phyloP scores from a whole-genome alignment of 805 yeast species.

The Metschnikowia baotianmanensis region DNA sequence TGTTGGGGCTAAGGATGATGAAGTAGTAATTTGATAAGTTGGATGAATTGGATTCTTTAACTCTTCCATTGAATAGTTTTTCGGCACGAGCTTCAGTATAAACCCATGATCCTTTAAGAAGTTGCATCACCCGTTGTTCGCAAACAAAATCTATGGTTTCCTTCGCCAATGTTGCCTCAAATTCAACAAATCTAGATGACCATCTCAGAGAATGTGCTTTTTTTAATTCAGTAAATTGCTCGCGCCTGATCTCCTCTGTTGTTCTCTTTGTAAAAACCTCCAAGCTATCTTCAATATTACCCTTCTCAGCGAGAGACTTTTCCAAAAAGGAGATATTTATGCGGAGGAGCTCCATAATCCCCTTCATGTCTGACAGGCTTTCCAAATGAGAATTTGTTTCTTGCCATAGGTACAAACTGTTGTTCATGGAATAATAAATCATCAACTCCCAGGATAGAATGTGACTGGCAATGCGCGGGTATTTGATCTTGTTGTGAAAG shows the following conservation, averaged over 20 bases:
- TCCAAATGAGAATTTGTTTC: slow-evolving; percentile 50
- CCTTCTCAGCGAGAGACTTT: slow-evolving; percentile 18
- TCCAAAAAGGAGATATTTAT: slow-evolving; percentile 32
- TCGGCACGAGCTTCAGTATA: slow-evolving; percentile 56
- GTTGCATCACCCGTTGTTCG: slow-evolving; percentile 69
- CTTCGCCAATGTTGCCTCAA: slow-evolving; percentile 47
- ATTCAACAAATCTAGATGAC: slow-evolving; percentile 43
- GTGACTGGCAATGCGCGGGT: slow-evolving; percentile 39
- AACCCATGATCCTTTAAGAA: slow-evolving; percentile 82
- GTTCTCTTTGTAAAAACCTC: slow-evolving; percentile 39
- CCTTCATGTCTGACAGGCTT: slow-evolving; percentile 48
- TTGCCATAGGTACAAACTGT: slow-evolving; percentile 63
- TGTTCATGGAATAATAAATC: slow-evolving; percentile 54
- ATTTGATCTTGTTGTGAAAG: slow-evolving; percentile 27
- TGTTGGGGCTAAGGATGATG: slow-evolving; percentile 64
- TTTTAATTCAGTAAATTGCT: slow-evolving; percentile 49
- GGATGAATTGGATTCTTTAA: slow-evolving; percentile 18
- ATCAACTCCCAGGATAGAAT: slow-evolving; percentile 53
- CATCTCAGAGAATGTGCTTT: slow-evolving; percentile 39
- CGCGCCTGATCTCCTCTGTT: slow-evolving; percentile 50
- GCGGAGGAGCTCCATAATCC: slow-evolving; percentile 45
- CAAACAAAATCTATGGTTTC: slow-evolving; percentile 71
- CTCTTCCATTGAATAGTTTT: slow-evolving; percentile 18
- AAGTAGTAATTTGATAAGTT: slow-evolving; percentile 44
- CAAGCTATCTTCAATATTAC: slow-evolving; percentile 44